phyloP scores from a whole-genome alignment of 805 yeast species.

The Lipomyces spencermartinsiae region DNA sequence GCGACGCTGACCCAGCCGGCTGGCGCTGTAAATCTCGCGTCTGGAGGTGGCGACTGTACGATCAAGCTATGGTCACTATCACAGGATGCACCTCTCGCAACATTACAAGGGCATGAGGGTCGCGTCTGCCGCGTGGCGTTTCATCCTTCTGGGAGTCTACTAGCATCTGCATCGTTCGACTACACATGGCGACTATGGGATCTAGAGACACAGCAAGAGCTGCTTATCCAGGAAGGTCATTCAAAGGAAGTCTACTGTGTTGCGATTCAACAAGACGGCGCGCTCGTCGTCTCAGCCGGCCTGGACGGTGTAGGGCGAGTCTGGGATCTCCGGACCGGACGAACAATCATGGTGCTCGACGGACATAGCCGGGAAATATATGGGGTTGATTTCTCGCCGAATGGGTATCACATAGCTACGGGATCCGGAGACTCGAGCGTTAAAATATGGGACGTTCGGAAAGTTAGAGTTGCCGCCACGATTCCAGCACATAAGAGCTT shows the following conservation, averaged over 20 bases:
- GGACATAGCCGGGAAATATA: conserved; percentile 79
- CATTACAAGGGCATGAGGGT: conserved; percentile 54
- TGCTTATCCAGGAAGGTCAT: conserved; percentile 86
- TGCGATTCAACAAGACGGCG: conserved; percentile 74
- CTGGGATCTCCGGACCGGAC: conserved; percentile 89
- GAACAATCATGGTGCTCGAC: conserved; percentile 59
- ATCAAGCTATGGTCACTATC: conserved; percentile 49
- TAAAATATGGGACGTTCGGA: conserved; percentile 86
- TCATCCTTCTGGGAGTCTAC: conserved; percentile 65
- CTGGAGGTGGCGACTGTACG: conserved; percentile 57
- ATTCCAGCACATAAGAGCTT: conserved; percentile 79
- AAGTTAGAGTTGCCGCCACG: conserved; percentile 50
- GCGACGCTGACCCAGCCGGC: conserved; percentile 39
- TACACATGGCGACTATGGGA: conserved; percentile 93
- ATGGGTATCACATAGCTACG: conserved; percentile 77
- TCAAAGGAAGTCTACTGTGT: conserved; percentile 69
- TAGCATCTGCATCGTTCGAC: conserved; percentile 81
- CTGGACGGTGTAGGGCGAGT: conserved; percentile 72
- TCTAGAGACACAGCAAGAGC: conserved; percentile 53
- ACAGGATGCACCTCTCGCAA: conserved; percentile 39
- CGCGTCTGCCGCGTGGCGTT: conserved; percentile 67
- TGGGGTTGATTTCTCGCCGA: conserved; percentile 72
- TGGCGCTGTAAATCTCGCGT: conserved; percentile 43
- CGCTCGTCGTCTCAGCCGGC: conserved; percentile 77
- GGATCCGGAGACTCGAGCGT: conserved; percentile 84